phyloP scores from a whole-genome alignment of 306 rosid genomes.

The Begonia peltatifolia region DNA sequence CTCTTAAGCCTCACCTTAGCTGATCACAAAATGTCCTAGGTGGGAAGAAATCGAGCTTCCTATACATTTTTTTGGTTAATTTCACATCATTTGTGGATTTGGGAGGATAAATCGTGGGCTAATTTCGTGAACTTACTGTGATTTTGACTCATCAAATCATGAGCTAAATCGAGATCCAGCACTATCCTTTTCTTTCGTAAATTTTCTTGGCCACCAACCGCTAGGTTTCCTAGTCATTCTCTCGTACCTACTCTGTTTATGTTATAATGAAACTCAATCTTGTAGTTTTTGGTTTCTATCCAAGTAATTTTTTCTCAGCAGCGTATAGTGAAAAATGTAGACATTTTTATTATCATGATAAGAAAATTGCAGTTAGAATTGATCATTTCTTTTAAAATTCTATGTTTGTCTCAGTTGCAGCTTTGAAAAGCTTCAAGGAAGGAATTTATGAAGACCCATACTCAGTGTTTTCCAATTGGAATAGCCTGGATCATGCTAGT shows the following conservation, averaged over 20 bases:
- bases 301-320: background rate
- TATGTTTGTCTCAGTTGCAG: slow-evolving; percentile 29
- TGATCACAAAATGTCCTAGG: background rate
- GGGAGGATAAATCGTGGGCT: background rate
- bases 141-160: background rate
- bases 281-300: background rate
- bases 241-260: background rate
- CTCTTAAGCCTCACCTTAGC: background rate
- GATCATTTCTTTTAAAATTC: background rate
- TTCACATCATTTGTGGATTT: background rate
- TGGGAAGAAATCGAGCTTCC: background rate
- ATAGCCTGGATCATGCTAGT: slow-evolving; percentile 38
- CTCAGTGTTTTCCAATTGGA: slow-evolving; percentile 54
- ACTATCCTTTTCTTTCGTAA: no score
- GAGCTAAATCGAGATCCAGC: no score
- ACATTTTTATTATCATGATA: background rate
- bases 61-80: background rate
- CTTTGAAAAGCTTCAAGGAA: slow-evolving; percentile 55
- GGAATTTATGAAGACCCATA: slow-evolving; percentile 66
- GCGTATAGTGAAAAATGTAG: background rate
- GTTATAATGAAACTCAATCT: background rate
- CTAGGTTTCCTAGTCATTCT: no score
- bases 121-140: background rate
- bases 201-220: no score
- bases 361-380: background rate